Evolutionary conservation across 176 grass and related monocot genomes (phyloP).

Genomic region (Lolium multiflorum): DNA sequence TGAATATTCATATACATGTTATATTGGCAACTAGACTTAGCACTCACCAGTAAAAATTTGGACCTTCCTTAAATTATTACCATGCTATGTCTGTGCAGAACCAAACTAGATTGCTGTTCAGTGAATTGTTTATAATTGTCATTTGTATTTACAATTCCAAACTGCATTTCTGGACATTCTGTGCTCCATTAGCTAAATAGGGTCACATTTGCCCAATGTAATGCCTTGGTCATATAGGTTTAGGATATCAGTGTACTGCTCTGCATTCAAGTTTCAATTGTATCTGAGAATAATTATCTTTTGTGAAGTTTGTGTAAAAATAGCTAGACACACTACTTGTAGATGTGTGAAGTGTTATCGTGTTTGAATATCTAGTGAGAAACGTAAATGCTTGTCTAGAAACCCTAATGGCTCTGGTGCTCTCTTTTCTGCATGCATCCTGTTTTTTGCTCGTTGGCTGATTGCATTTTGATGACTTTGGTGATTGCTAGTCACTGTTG

Average conservation of each 20-base stretch:
- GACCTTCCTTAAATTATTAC: neutral
- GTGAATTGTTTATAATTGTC: slow-evolving; percentile 11
- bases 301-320: neutral
- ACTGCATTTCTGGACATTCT: neutral
- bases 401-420: neutral
- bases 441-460: neutral
- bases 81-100: neutral
- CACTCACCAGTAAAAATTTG: slow-evolving; percentile 12
- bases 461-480: neutral
- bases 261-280: neutral
- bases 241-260: neutral
- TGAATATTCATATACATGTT: slow-evolving; percentile 33
- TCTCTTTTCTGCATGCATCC: neutral
- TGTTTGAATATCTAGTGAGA: neutral
- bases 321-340: neutral
- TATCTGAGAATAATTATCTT: neutral
- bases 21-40: slow-evolving; percentile 7
- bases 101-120: neutral
- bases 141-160: neutral
- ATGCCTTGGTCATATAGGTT: neutral
- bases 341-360: neutral
- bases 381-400: neutral
- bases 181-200: slow-evolving; percentile 13
- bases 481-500: neutral
- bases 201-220: neutral